These are phyloP conservation scores for Aspergillus melleus DNA, from an alignment of 2,329 filamentous ascomycete species.

Conservation along the genomic window DNA sequence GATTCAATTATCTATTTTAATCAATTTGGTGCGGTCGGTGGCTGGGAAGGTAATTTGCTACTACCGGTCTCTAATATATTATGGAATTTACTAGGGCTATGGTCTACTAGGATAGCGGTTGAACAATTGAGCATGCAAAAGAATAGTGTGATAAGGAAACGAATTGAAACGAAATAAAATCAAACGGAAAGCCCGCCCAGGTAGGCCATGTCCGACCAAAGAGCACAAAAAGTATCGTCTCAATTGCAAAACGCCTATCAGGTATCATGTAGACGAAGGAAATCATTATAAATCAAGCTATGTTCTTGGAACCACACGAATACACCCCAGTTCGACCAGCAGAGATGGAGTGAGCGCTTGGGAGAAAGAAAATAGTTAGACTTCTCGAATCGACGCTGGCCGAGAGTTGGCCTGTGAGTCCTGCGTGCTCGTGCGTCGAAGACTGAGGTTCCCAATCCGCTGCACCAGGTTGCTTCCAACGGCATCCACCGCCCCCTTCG, in stretches of 20 bases:
- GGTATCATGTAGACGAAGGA: conserved; percentile 20
- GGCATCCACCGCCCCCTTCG: conserved; percentile 87
- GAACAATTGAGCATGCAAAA: too few relatives aligned
- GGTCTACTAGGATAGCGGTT: too few relatives aligned
- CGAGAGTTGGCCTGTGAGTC: conserved; percentile 30
- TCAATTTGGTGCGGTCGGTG: too few relatives aligned
- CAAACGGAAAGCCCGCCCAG: neutral
- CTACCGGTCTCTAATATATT: too few relatives aligned
- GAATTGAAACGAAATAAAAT: neutral
- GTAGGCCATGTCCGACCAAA: neutral
- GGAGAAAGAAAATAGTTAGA: conserved; percentile 23
- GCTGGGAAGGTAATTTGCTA: too few relatives aligned
- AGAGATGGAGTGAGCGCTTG: neutral
- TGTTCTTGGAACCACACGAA: conserved; percentile 6
- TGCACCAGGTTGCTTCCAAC: conserved; percentile 88
- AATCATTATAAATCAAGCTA: conserved; percentile 13
- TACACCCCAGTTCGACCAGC: neutral
- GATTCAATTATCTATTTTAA: too few relatives aligned
- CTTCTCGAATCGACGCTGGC: conserved; percentile 37
- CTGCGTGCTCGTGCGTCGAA: conserved; percentile 46
- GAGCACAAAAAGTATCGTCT: neutral
- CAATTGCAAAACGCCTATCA: conserved; percentile 16
- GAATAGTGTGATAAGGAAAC: too few relatives aligned
- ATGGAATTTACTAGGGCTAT: neutral
- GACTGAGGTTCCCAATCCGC: conserved; percentile 77